These are phyloP conservation scores for Ramaria sp. DNA, from an alignment of 768 basidiomycete genomes.

Conservation along the genomic window DNA sequence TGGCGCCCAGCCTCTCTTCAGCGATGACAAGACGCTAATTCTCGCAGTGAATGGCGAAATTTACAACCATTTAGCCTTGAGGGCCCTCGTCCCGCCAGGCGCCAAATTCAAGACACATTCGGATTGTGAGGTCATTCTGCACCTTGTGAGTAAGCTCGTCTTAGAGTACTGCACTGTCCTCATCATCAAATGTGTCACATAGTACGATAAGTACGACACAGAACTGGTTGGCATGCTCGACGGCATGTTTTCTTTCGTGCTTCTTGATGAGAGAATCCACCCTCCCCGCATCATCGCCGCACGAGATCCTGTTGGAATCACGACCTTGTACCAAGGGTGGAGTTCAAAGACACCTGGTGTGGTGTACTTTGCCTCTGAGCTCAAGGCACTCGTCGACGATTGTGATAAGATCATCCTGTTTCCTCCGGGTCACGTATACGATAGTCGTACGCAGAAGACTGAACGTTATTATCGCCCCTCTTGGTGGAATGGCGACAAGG, in stretches of 20 bases:
- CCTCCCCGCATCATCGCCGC: slow-evolving; percentile 91
- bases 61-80: slow-evolving; percentile 87
- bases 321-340: slow-evolving; percentile 98
- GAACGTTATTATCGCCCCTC: slow-evolving; percentile 79
- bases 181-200: slow-evolving; percentile 5
- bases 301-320: slow-evolving; percentile 95
- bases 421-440: slow-evolving; percentile 95
- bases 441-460: slow-evolving; percentile 69
- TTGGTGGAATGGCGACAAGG: slow-evolving; percentile 83
- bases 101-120: slow-evolving; percentile 93
- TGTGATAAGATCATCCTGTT: slow-evolving; percentile 94
- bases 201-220: slow-evolving; percentile 82
- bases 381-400: slow-evolving; percentile 83
- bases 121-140: slow-evolving; percentile 95
- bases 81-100: slow-evolving; percentile 48
- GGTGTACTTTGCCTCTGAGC: slow-evolving; percentile 90
- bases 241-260: slow-evolving; percentile 98
- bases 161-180: not conserved
- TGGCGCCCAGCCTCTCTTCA: slow-evolving; percentile 89
- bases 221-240: slow-evolving; percentile 74
- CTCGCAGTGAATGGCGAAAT: slow-evolving; percentile 98
- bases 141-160: slow-evolving; percentile 46
- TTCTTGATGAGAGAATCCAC: slow-evolving; percentile 85
- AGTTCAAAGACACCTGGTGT: slow-evolving; percentile 70
- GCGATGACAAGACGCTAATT: slow-evolving; percentile 71